Base-by-base conservation (phyloP, 768 basidiomycete species). In the Coprinopsis cinerea region DNA sequence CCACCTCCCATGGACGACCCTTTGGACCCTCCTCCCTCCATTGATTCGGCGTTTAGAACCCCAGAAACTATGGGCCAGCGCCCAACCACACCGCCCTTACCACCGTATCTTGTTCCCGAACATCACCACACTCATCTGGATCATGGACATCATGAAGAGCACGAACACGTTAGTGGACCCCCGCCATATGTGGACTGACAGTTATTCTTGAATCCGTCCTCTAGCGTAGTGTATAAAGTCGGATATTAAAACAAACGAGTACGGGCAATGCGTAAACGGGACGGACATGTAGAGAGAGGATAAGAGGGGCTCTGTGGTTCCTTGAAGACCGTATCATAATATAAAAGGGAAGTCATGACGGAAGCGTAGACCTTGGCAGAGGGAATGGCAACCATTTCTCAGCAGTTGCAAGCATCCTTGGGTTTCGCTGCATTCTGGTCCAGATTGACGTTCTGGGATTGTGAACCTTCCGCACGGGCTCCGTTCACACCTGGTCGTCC, bases 1-100 rank as follows among this genome's bases (percentile, higher is more conserved):
- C 89, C 89, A 3, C 88, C 88, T 0, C 81, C 83, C 27, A 76
- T 91, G 71, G 90, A 92, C 58, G 90, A 92, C 64, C 90, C 90
- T 18, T 83, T 82, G 1, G 90, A 92, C 62, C 90, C 89, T 18
- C 90, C 90, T 3, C 90, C 90, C 11, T 88, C 86, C 4, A 92
- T 92, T 57, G 87, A 92, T 64, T 89, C 86, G 7, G 84, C 82
- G 43, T 89, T 85, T 59, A 74, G 77, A 48, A 73, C 73, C 14
- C 78, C 76, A n/a, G 67, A 66, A 28, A 56, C 59, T n/a, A 53
- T 67, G 35, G 59, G 50, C 54, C 70, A 49, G 61, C 72, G 35
- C 74, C 79, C 59, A 75, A 73, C 27, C 70, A 83, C 58, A 85
- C 88, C n/a, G 85, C 88, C 51, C 23, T 41, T 52, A 13, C 88